These are phyloP conservation scores for Fusarium cicatricum DNA, from an alignment of 2,329 filamentous ascomycete genomes.

Conservation along the genomic window DNA sequence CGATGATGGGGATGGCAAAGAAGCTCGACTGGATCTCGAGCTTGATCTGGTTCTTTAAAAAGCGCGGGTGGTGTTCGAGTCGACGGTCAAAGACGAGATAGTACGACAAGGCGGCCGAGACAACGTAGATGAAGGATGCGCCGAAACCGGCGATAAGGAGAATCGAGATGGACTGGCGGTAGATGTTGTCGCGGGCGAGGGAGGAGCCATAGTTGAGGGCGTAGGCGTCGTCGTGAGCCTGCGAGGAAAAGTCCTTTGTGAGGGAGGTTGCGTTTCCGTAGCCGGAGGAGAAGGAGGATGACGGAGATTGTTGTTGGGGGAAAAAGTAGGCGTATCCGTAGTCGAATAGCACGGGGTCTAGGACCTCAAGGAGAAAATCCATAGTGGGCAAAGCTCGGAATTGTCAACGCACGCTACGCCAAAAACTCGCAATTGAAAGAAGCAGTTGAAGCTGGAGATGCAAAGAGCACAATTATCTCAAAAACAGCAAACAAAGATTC, in stretches of 20 bases:
- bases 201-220: constrained; percentile 40
- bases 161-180: constrained; percentile 51
- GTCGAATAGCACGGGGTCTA: constrained; percentile 53
- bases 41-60: constrained; percentile 57
- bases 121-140: constrained; percentile 63
- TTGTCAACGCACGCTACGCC: background rate
- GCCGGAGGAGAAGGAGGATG: constrained; percentile 8
- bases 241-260: constrained; percentile 10
- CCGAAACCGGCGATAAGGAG: constrained; percentile 51
- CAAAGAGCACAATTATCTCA: background rate
- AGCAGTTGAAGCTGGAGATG: background rate
- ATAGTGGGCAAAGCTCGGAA: constrained; percentile 34
- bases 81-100: constrained; percentile 66
- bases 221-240: constrained; percentile 23
- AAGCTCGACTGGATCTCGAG: constrained; percentile 55
- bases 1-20: constrained; percentile 54
- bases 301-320: constrained; percentile 36
- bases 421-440: background rate
- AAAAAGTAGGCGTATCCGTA: constrained; percentile 51
- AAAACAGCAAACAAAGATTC: background rate
- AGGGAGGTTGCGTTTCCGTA: constrained; percentile 27
- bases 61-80: constrained; percentile 56
- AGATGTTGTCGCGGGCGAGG: constrained; percentile 52
- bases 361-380: constrained; percentile 52
- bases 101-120: constrained; percentile 76